Percentiles rank a stretch among this genome's conserved stretches.
Conservation (phyloP, 2,329 filamentous ascomycete genomes). For the Exophiala dermatitidis region DNA sequence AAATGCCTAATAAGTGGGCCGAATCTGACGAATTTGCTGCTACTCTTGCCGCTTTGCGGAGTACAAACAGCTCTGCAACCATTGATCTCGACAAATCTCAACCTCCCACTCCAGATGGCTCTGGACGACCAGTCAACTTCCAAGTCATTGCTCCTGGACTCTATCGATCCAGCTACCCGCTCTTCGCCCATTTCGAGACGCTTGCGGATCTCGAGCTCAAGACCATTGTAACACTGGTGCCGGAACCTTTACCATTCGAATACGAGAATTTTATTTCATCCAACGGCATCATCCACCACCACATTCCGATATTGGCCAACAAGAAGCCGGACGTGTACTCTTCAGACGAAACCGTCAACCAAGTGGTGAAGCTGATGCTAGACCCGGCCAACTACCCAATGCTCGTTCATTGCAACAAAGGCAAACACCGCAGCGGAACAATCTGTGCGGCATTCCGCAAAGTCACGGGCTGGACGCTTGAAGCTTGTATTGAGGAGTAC, state of each 20-base stretch:
- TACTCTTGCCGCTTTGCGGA: slow-evolving; percentile 11
- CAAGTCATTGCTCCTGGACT: slow-evolving; percentile 65
- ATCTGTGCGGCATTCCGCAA: slow-evolving; percentile 75
- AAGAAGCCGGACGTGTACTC: slow-evolving; percentile 65
- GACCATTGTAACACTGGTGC: slow-evolving; percentile 59
- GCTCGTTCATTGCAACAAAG: slow-evolving; percentile 88
- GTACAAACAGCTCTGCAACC: slow-evolving; percentile 14
- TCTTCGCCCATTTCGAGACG: slow-evolving; percentile 62
- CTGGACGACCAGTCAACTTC: slow-evolving; percentile 61
- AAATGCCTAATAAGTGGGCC: slow-evolving; percentile 6
- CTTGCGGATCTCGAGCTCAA: slow-evolving; percentile 62
- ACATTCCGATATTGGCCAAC: slow-evolving; percentile 78
- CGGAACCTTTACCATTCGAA: slow-evolving; percentile 41
- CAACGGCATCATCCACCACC: slow-evolving; percentile 63
- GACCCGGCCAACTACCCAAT: slow-evolving; percentile 70
- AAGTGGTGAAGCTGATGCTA: slow-evolving; percentile 64
- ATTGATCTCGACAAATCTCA: slow-evolving; percentile 27
- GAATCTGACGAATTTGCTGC: slow-evolving; percentile 7
- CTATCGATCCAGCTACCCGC: slow-evolving; percentile 76
- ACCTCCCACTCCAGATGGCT: slow-evolving; percentile 31
- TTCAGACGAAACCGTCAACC: slow-evolving; percentile 58
- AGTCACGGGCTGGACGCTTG: slow-evolving; percentile 58
- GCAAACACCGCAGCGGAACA: slow-evolving; percentile 86
- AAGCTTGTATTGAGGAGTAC: slow-evolving; percentile 66
- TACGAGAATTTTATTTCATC: slow-evolving; percentile 55